Conservation (phyloP, 768 basidiomycete genomes). For the Mycena chlorophos region DNA sequence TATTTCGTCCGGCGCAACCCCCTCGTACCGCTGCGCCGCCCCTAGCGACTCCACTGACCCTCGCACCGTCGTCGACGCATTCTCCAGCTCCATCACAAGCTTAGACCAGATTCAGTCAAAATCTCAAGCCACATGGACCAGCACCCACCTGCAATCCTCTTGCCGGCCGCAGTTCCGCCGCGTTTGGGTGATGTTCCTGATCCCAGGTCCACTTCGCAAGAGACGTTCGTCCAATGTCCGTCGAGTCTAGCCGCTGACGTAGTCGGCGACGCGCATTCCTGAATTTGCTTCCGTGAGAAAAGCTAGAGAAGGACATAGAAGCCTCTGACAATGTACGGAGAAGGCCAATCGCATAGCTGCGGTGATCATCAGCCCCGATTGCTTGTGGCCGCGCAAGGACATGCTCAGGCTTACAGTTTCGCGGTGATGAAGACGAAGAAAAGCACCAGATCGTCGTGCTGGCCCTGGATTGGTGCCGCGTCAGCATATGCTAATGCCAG, state of each 20-base stretch:
- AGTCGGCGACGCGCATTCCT: constrained; percentile 36
- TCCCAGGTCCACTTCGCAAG: constrained; percentile 40
- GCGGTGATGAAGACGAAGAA: constrained; percentile 52
- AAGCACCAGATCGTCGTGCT: constrained; percentile 42
- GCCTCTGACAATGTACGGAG: constrained; percentile 33
- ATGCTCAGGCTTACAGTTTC: constrained; percentile 39
- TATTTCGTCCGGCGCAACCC: constrained; percentile 6
- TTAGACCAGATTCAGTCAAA: background rate
- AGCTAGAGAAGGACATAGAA: background rate
- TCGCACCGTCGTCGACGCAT: background rate
- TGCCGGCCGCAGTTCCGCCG: background rate
- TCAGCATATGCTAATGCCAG: background rate
- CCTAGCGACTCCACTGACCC: background rate
- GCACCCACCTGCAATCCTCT: background rate
- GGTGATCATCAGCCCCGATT: constrained; percentile 25
- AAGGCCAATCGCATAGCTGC: constrained; percentile 37
- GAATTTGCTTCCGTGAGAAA: background rate
- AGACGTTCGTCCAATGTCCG: constrained; percentile 43
- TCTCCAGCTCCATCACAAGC: background rate
- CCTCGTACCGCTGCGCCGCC: constrained; percentile 3
- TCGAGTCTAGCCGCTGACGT: constrained; percentile 39
- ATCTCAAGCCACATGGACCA: background rate
- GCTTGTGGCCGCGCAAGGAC: constrained; percentile 28
- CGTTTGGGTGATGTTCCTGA: constrained; percentile 10
- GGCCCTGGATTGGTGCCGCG: constrained; percentile 24